Evolutionary conservation across 495 filamentous ascomycete genomes (phyloP).

Genomic region (Sphaerosporella brunnea): DNA sequence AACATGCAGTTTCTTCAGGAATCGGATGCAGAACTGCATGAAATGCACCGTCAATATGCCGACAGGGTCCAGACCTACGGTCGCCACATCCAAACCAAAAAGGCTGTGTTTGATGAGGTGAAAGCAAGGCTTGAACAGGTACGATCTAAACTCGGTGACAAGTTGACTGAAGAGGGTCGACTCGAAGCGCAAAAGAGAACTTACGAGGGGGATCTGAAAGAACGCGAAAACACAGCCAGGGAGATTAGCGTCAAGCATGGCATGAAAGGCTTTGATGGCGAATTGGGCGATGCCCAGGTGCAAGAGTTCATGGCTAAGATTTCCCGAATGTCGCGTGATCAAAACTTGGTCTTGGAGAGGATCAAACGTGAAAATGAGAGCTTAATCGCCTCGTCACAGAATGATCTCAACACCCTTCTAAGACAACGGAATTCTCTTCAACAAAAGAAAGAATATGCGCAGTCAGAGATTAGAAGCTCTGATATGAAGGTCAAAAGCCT

Average conservation of each 20-base stretch:
- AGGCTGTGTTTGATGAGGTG: constrained; percentile 44
- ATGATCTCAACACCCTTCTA: constrained; percentile 47
- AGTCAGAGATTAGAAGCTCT: constrained; percentile 47
- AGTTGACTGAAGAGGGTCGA: constrained; percentile 68
- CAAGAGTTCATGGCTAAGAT: constrained; percentile 61
- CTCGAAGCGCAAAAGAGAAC: constrained; percentile 70
- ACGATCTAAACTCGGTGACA: constrained; percentile 43
- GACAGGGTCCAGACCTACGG: constrained; percentile 47
- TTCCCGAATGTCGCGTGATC: constrained; percentile 54
- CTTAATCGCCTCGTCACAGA: constrained; percentile 49
- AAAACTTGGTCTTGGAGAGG: constrained; percentile 54
- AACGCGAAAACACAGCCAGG: constrained; percentile 53
- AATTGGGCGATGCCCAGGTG: constrained; percentile 56
- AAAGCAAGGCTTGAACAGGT: constrained; percentile 41
- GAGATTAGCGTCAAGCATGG: constrained; percentile 62
- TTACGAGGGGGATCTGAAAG: constrained; percentile 58
- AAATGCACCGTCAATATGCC: constrained; percentile 65
- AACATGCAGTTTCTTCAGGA: constrained; percentile 60
- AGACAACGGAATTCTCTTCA: constrained; percentile 46
- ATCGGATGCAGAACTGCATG: constrained; percentile 57
- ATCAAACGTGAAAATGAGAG: constrained; percentile 46
- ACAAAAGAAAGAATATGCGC: constrained; percentile 51
- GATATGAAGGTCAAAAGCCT: constrained; percentile 46
- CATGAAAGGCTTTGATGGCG: constrained; percentile 65
- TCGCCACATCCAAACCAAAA: constrained; percentile 43